These are phyloP conservation scores for Didymellaceae sp. DNA, from an alignment of 2,329 filamentous ascomycete genomes.

Conservation along the genomic window DNA sequence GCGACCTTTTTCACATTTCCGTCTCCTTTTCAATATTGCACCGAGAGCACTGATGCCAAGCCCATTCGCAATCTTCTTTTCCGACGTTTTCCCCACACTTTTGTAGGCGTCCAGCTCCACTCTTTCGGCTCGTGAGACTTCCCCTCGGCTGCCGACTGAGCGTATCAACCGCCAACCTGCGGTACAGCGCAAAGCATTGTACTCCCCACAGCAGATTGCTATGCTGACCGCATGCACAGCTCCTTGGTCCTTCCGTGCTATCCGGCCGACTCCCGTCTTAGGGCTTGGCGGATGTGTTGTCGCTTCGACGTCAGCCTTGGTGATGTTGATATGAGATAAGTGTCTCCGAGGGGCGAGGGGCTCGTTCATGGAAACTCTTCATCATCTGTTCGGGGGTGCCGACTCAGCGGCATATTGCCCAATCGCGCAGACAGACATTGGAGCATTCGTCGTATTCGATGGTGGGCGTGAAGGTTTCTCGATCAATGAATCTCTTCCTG, in stretches of 20 bases:
- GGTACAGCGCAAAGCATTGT: slow-evolving; percentile 1
- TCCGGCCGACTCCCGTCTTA: slow-evolving; percentile 15
- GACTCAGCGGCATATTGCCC: slow-evolving; percentile 6
- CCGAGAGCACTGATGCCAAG: not conserved
- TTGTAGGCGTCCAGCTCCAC: slow-evolving; percentile 8
- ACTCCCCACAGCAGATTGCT: not conserved
- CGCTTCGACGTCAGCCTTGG: slow-evolving; percentile 4
- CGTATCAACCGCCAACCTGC: not conserved
- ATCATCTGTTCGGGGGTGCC: not conserved
- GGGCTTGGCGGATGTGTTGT: slow-evolving; percentile 8
- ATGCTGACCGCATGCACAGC: slow-evolving; percentile 10
- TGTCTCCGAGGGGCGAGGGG: not conserved
- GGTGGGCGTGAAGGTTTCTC: slow-evolving; percentile 33
- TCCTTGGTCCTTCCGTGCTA: slow-evolving; percentile 8
- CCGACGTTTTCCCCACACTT: slow-evolving; percentile 8
- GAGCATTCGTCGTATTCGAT: slow-evolving; percentile 38
- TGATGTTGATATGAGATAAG: not conserved
- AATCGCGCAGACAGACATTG: slow-evolving; percentile 14
- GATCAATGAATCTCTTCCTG: slow-evolving; percentile 30
- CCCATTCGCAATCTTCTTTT: not conserved
- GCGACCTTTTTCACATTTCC: not conserved
- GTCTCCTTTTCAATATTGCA: not conserved
- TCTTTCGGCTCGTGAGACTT: not conserved
- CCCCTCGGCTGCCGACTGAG: not conserved
- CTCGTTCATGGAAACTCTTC: not conserved